Base-by-base conservation (phyloP, 257 asterid species). In the Cordia subcordata region DNA sequence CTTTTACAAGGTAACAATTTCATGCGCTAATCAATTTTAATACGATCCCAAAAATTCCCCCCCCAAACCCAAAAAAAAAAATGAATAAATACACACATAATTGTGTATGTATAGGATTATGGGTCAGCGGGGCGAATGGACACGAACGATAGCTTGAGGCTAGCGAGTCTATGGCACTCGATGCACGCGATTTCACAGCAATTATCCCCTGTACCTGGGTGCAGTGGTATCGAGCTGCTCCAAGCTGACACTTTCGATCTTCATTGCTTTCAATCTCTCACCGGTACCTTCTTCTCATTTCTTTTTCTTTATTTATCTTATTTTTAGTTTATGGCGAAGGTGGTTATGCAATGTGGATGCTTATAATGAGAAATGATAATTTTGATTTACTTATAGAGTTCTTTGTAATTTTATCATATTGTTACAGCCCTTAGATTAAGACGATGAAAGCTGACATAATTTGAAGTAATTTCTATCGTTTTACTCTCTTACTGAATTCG, bases 141-240 rank as follows among this genome's bases (percentile, higher is more conserved):
- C 68, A 91, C 98, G 15, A 91, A 91, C 40, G 95, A 91, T 56
- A 91, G 84, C 68, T 80, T 91, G 85, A 85, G 98, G 62, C 55
- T 91, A 66, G 98, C 98, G 56, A 91, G 96, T 78, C 70, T 91
- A n/a, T 91, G 98, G 98, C 98, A 91, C 77, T 91, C 98, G 22
- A 88, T 91, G 98, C 96, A 90, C 64, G 96, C 98, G 52, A 90
- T 90, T 61, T 90, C 98, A 64, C 98, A 87, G 82, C 98, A 91
- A 82, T 88, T 91, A 13, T 91, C 98, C 40, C 98, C 96, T 8
- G 83, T 91, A 65, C 67, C 70, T 14, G 90, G 93, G 32, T 91
- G 98, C 72, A 50, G 72, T 19, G 98, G 98, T 6, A 91, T 91
- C 56, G 96, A 91, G 75, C 95, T 88, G 55, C 95, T 88, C 55